Percentiles rank a stretch among this genome's conserved stretches.
These are phyloP conservation scores for Nadsonia commutata DNA, from an alignment of 1,139 yeast genomes.

Conservation along the genomic window DNA sequence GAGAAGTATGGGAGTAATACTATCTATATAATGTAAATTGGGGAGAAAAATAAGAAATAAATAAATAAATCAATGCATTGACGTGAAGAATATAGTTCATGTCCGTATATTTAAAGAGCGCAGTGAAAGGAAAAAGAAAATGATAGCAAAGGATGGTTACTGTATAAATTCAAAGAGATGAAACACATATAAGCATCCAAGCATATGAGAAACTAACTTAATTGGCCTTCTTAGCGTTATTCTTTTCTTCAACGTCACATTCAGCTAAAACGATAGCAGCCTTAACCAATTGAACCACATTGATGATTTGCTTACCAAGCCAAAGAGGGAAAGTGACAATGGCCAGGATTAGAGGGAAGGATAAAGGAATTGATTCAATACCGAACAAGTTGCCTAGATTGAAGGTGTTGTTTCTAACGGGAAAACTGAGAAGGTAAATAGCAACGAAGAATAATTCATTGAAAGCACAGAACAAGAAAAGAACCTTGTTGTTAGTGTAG, in stretches of 20 bases:
- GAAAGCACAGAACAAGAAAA: conserved; percentile 80
- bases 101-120: not conserved
- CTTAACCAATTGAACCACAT: conserved; percentile 71
- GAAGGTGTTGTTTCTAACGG: conserved; percentile 27
- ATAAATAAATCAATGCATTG: too few relatives aligned
- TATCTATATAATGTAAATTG: too few relatives aligned
- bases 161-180: not conserved
- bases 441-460: conserved; percentile 91
- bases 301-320: conserved; percentile 82
- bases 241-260: conserved; percentile 55
- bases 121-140: not conserved
- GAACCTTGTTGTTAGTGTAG: conserved; percentile 70
- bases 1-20: too few relatives aligned
- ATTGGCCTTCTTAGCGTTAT: conserved; percentile 17
- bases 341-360: conserved; percentile 55
- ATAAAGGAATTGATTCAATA: conserved; percentile 29
- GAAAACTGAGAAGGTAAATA: conserved; percentile 61
- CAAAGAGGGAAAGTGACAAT: conserved; percentile 69
- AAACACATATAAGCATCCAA: not conserved
- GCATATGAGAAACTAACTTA: too few relatives aligned
- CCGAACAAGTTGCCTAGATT: conserved; percentile 21
- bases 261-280: conserved; percentile 76
- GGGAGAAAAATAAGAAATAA: too few relatives aligned
- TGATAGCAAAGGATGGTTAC: not conserved
- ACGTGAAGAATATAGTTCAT: too few relatives aligned